Conservation (phyloP, 129 eudicot genomes). For the Gnaphalium uliginosum region DNA sequence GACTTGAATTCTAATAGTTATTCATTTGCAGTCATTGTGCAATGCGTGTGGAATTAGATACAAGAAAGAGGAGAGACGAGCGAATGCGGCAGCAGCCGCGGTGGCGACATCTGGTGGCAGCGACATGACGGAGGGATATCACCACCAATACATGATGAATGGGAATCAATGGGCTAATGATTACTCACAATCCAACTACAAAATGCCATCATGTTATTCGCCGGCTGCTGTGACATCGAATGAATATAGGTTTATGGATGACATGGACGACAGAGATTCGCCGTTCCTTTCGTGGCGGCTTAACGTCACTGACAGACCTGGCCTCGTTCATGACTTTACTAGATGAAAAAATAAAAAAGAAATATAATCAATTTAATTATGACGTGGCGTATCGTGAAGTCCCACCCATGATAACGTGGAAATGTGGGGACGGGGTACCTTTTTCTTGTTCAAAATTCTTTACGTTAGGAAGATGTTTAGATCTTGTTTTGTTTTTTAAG, state of each 20-base stretch:
- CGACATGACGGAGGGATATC: constrained; percentile 38
- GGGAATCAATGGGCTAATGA: constrained; percentile 41
- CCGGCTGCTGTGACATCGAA: constrained; percentile 49
- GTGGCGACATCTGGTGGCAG: constrained; percentile 31
- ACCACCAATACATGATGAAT: constrained; percentile 49
- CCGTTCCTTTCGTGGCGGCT: constrained; percentile 82
- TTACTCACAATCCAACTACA: constrained; percentile 49
- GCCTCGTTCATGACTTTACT: constrained; percentile 83
- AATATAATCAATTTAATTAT: not conserved
- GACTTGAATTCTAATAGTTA: not conserved
- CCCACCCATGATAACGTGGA: constrained; percentile 42
- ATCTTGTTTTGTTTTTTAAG: constrained; percentile 28
- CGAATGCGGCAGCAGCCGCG: constrained; percentile 77
- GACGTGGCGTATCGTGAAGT: constrained; percentile 37
- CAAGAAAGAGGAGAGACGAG: constrained; percentile 97
- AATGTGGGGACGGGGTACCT: constrained; percentile 23
- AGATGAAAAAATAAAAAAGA: constrained; percentile 33
- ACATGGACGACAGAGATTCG: constrained; percentile 60
- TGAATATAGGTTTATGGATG: constrained; percentile 80
- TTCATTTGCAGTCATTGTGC: constrained; percentile 85
- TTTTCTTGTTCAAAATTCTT: constrained; percentile 38
- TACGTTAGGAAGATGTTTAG: constrained; percentile 42
- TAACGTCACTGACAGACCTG: constrained; percentile 77
- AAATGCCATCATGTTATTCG: constrained; percentile 58
- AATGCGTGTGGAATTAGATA: constrained; percentile 97